A percentile compares a stretch with the other conserved stretches of the same genome.
Conservation (phyloP, 495 filamentous ascomycete genomes). For the Penicillium parvum region DNA sequence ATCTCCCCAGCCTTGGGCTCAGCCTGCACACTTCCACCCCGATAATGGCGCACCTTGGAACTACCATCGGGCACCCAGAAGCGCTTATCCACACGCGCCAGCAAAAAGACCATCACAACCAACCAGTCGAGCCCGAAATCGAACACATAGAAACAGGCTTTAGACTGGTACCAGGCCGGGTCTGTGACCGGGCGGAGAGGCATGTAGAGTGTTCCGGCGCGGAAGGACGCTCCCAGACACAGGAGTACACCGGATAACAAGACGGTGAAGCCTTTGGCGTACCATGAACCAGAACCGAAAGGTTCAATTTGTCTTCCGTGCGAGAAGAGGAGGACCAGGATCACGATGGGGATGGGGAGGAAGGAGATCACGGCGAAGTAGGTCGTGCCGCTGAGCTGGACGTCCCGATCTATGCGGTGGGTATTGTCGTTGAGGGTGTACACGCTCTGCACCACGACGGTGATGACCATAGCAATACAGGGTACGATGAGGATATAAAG, state of each 20-base stretch:
- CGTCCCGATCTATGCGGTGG: conserved; percentile 49
- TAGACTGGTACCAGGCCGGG: conserved; percentile 64
- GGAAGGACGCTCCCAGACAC: conserved; percentile 66
- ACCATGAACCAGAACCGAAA: conserved; percentile 66
- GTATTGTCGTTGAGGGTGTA: conserved; percentile 57
- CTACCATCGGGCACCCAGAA: conserved; percentile 57
- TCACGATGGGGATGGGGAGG: conserved; percentile 64
- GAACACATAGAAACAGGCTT: conserved; percentile 75
- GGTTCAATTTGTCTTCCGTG: conserved; percentile 49
- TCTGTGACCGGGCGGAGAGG: conserved; percentile 44
- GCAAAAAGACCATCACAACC: conserved; percentile 59
- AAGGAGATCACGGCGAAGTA: conserved; percentile 70
- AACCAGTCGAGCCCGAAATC: conserved; percentile 68
- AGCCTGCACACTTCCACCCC: conserved; percentile 3
- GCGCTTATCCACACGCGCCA: conserved; percentile 63
- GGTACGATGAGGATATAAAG: conserved; percentile 59
- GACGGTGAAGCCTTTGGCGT: conserved; percentile 62
- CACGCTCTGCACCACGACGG: conserved; percentile 56
- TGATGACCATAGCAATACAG: conserved; percentile 67
- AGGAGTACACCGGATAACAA: conserved; percentile 50
- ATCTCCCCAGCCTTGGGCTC: conserved; percentile 4
- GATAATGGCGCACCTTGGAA: conserved; percentile 18
- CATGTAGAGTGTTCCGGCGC: conserved; percentile 55
- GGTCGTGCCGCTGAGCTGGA: conserved; percentile 63
- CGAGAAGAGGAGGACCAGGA: conserved; percentile 50